Percentiles rank a stretch among this genome's conserved stretches.
These are phyloP conservation scores for Wickerhamiella alocasiicola DNA, from an alignment of 805 yeast genomes.

Conservation along the genomic window DNA sequence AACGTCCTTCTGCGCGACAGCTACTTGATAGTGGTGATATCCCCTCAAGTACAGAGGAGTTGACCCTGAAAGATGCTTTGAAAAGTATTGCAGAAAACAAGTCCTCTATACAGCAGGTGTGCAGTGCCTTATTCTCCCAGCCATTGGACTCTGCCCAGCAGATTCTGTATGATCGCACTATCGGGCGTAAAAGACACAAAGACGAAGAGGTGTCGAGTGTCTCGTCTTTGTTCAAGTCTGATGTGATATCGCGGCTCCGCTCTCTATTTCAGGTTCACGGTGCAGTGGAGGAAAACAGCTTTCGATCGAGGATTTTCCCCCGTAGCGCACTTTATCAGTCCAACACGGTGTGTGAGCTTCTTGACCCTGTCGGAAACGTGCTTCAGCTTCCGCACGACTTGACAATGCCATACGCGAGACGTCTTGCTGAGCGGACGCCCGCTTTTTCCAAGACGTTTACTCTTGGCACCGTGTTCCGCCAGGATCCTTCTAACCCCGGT, in stretches of 20 bases:
- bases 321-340: conserved; percentile 58
- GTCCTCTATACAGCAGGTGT: conserved; percentile 79
- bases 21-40: conserved; percentile 68
- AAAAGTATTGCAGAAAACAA: conserved; percentile 79
- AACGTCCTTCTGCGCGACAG: conserved; percentile 68
- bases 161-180: conserved; percentile 52
- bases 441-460: conserved; percentile 51
- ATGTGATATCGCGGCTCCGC: conserved; percentile 48
- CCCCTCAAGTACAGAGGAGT: conserved; percentile 84
- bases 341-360: conserved; percentile 60
- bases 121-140: conserved; percentile 73
- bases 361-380: conserved; percentile 80
- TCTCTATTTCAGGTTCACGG: conserved; percentile 68
- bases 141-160: conserved; percentile 79
- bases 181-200: not conserved
- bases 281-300: conserved; percentile 58
- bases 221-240: conserved; percentile 47
- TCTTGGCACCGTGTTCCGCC: conserved; percentile 68
- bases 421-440: conserved; percentile 52
- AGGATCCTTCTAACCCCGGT: conserved; percentile 30
- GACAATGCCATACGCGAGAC: conserved; percentile 79
- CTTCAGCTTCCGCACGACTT: conserved; percentile 82
- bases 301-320: conserved; percentile 62
- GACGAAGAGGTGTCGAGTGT: conserved; percentile 8
- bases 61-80: conserved; percentile 76